phyloP scores from a whole-genome alignment of 2,329 filamentous ascomycete species.

The Ophiostoma angusticollis region DNA sequence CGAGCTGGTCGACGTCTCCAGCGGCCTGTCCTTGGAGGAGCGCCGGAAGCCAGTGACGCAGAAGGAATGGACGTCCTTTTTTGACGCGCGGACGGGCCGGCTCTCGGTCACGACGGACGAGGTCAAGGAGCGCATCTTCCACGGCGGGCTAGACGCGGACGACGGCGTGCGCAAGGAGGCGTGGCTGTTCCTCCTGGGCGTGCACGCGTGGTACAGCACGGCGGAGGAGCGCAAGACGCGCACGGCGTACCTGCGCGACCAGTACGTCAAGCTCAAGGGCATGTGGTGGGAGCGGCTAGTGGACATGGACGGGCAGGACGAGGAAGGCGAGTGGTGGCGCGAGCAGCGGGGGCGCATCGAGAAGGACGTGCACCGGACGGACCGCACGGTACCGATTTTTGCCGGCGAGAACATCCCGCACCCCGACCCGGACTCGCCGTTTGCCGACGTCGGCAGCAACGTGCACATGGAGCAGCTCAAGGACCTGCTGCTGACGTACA shows the following conservation, averaged over 20 bases:
- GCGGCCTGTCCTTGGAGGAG: slow-evolving; percentile 61
- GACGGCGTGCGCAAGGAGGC: slow-evolving; percentile 93
- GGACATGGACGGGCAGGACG: slow-evolving; percentile 64
- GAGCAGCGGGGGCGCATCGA: slow-evolving; percentile 91
- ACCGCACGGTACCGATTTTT: slow-evolving; percentile 89
- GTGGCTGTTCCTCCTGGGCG: slow-evolving; percentile 85
- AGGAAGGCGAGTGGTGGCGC: slow-evolving; percentile 90
- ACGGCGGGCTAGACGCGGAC: slow-evolving; percentile 77
- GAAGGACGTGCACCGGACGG: slow-evolving; percentile 95
- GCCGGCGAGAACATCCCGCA: slow-evolving; percentile 93
- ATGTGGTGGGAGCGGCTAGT: slow-evolving; percentile 93
- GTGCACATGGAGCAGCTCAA: slow-evolving; percentile 98
- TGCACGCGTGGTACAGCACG: slow-evolving; percentile 88
- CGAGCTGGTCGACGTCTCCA: slow-evolving; percentile 70
- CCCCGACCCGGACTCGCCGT: slow-evolving; percentile 89
- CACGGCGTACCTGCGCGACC: slow-evolving; percentile 75
- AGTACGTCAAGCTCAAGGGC: slow-evolving; percentile 87
- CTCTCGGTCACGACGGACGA: slow-evolving; percentile 76
- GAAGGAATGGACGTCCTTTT: slow-evolving; percentile 84
- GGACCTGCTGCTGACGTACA: slow-evolving; percentile 96
- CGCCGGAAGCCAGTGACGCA: slow-evolving; percentile 63
- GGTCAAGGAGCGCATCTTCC: slow-evolving; percentile 94
- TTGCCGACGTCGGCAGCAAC: slow-evolving; percentile 85
- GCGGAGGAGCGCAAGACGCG: slow-evolving; percentile 71
- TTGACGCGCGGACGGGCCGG: slow-evolving; percentile 61